Conservation (phyloP, 129 eudicot genomes). For the Sambucus nigra region DNA sequence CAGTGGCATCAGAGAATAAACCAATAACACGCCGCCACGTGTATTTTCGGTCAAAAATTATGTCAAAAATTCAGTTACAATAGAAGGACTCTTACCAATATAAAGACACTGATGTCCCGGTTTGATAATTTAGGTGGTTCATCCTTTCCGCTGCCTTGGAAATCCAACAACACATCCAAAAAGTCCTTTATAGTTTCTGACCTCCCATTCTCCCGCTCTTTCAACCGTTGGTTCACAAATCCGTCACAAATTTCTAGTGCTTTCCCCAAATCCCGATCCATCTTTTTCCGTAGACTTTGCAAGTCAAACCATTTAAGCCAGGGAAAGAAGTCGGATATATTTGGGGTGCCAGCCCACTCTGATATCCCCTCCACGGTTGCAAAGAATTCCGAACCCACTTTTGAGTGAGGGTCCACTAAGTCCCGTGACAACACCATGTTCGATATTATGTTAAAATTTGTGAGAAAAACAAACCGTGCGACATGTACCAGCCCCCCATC, state of each 20-base stretch:
- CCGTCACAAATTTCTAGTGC: constrained; percentile 12
- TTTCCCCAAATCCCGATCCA: constrained; percentile 7
- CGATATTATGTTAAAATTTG: constrained; percentile 18
- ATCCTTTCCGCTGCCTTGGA: not conserved
- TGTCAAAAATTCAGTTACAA: too few species aligned
- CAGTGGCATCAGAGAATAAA: too few species aligned
- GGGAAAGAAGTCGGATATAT: constrained; percentile 25
- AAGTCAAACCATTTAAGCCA: constrained; percentile 18
- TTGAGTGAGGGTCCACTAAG: constrained; percentile 12
- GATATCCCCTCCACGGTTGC: not conserved
- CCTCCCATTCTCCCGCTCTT: not conserved
- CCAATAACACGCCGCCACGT: too few species aligned
- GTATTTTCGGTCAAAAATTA: too few species aligned
- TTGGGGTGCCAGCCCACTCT: constrained; percentile 18
- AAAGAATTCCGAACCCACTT: constrained; percentile 18
- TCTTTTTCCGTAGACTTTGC: constrained; percentile 16
- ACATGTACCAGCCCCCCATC: not conserved
- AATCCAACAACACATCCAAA: constrained; percentile 4
- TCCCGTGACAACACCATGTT: constrained; percentile 22
- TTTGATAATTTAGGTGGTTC: too few species aligned
- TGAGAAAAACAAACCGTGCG: constrained; percentile 14
- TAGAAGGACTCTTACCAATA: not conserved
- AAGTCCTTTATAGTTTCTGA: constrained; percentile 5
- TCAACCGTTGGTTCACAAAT: constrained; percentile 16
- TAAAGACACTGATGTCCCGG: too few species aligned